phyloP scores from a whole-genome alignment of 495 filamentous ascomycete genomes.

The Arthonia radiata region DNA sequence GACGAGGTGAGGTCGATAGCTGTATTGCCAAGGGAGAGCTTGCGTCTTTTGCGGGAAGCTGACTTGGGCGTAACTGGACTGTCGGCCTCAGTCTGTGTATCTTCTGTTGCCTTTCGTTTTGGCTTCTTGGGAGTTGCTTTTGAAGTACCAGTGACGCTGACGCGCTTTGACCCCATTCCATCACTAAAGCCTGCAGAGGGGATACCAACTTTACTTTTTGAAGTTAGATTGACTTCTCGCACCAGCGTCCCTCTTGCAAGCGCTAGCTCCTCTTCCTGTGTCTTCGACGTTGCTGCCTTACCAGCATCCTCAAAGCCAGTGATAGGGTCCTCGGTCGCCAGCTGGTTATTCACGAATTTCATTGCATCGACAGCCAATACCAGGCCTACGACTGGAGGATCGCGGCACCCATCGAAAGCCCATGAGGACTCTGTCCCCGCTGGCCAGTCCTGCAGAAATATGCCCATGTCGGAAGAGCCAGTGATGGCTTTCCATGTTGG shows the following conservation, averaged over 20 bases:
- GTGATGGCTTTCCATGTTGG: conserved; percentile 39
- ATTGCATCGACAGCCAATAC: conserved; percentile 33
- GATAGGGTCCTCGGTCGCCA: conserved; percentile 20
- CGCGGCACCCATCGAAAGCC: conserved; percentile 27
- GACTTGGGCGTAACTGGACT: conserved; percentile 2
- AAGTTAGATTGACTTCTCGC: too few relatives aligned
- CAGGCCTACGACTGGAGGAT: conserved; percentile 20
- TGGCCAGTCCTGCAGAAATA: conserved; percentile 39
- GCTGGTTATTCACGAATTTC: conserved; percentile 28
- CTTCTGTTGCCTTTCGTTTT: too few relatives aligned
- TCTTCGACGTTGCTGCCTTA: neutral
- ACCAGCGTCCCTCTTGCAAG: neutral
- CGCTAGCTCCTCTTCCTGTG: neutral
- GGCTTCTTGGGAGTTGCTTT: neutral
- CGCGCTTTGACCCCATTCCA: too few relatives aligned
- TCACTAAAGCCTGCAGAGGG: conserved; percentile 8
- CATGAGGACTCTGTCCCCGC: conserved; percentile 27
- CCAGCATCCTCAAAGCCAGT: conserved; percentile 1
- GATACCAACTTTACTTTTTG: conserved; percentile 12
- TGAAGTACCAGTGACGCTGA: conserved; percentile 1
- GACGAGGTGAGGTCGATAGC: too few relatives aligned
- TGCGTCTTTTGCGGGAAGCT: too few relatives aligned
- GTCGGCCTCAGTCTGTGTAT: conserved; percentile 8
- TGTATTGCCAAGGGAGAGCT: too few relatives aligned
- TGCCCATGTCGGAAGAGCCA: conserved; percentile 48